Percentiles rank a stretch among this genome's conserved stretches.
Conservation (phyloP, 148 eudicot species). For the Cornus controversa region DNA sequence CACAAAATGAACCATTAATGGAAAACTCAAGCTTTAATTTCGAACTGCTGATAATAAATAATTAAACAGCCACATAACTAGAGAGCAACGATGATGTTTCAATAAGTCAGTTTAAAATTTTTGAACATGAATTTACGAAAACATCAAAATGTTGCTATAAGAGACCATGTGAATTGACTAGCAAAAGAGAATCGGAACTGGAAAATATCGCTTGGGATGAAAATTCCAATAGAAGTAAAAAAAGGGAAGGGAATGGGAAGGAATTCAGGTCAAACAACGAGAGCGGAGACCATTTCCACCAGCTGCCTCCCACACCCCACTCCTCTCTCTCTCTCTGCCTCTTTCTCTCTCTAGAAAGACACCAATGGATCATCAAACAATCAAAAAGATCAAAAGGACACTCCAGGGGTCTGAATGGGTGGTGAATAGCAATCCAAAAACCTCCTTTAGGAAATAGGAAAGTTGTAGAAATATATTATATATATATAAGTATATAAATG, state of each 20-base stretch:
- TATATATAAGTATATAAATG: not conserved
- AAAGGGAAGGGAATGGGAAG: not conserved
- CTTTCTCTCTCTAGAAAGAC: not conserved
- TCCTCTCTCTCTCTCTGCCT: not conserved
- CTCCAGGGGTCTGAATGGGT: not conserved
- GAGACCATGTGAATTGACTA: not conserved
- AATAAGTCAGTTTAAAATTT: too few relatives aligned
- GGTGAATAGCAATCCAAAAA: constrained; percentile 2
- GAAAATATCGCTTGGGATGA: not conserved
- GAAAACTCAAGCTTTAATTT: not conserved
- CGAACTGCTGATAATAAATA: too few relatives aligned
- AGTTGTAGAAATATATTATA: too few relatives aligned
- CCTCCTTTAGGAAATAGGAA: not conserved
- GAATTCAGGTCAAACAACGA: not conserved
- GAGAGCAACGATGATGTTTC: not conserved
- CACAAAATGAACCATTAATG: not conserved
- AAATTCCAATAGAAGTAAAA: not conserved
- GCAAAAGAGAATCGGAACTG: not conserved
- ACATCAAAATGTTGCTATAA: not conserved
- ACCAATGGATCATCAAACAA: not conserved
- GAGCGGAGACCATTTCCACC: constrained; percentile 2
- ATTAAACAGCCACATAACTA: not conserved
- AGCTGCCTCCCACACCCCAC: not conserved
- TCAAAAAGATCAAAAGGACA: not conserved
- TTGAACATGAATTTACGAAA: not conserved